Percentiles rank a stretch among this genome's conserved stretches.
These are phyloP conservation scores for Salix viminalis DNA, from an alignment of 345 rosid species.

Conservation along the genomic window DNA sequence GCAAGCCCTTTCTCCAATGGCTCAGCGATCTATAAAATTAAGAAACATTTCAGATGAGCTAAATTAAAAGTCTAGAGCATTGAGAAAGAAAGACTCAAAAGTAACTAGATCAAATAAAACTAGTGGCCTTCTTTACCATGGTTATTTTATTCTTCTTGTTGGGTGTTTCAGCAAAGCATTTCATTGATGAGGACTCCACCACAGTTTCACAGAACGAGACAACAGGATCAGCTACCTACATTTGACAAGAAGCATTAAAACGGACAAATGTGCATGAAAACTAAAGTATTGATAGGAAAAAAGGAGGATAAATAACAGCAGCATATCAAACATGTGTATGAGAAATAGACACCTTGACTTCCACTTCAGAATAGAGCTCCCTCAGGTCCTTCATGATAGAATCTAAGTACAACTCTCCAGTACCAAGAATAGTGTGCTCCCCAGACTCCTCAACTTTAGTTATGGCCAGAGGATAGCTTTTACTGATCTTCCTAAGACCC, in stretches of 20 bases:
- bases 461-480: constrained; percentile 96
- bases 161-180: constrained; percentile 98
- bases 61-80: neutral
- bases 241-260: constrained; percentile 16
- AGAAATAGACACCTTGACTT: constrained; percentile 70
- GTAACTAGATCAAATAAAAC: constrained; percentile 2
- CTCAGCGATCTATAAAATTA: constrained; percentile 72
- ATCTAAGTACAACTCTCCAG: constrained; percentile 93
- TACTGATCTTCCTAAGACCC: constrained; percentile 95
- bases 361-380: constrained; percentile 97
- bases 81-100: neutral
- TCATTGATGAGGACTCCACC: constrained; percentile 96
- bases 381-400: constrained; percentile 98
- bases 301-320: neutral
- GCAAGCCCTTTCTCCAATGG: constrained; percentile 97
- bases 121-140: constrained; percentile 45
- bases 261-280: neutral
- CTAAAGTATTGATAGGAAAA: neutral
- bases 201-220: constrained; percentile 98
- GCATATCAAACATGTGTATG: neutral
- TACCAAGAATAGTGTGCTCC: constrained; percentile 93
- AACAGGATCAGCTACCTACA: constrained; percentile 95
- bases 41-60: constrained; percentile 1
- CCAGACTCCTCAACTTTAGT: constrained; percentile 98
- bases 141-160: constrained; percentile 97